Base-by-base conservation (phyloP, 306 rosid genomes). In the Lotus japonicus region DNA sequence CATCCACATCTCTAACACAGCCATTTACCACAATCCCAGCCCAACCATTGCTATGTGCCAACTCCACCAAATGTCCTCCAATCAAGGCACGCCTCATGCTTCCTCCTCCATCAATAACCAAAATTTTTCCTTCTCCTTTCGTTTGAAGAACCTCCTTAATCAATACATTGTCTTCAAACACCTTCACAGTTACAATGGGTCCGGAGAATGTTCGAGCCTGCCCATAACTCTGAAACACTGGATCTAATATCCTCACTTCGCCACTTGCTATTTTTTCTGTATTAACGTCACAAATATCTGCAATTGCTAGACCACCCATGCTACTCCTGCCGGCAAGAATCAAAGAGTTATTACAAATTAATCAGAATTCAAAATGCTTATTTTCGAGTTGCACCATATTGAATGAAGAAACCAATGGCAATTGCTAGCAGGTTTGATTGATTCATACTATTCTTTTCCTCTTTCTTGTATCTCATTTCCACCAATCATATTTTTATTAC, bases 1-100 rank as follows among this genome's bases (percentile, higher is more conserved):
- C 97, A 71, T 84, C 96, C 3, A 86, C 94, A 70, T 91, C 97
- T 80, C 97, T 86, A 53, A 91, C 39, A 78, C 97, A 91, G 0
- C 97, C 97, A 77, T 88, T 88, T 3, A 91, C 88, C 11, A 88
- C 86, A 36, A 91, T 76, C 2, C 96, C 97, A 1, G 81, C 58
- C 97, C 97, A 91, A 14, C 91, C 96, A 46, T 8, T 86, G 83
- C 36, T 78, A 0, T 78, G 76, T 26, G 76, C 86, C 44, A 74
- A 10, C 23, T 70, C 81, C 17, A 13, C 83, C 76, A 82, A 52
- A 51, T 82, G 74, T 64, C 86, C 86, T 19, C 86, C 86, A 10
- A 82, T 2, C 31, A 82, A 38, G 2, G 86, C 86, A 66, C 83
- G 74, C 51, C 80, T 74, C 80, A 53, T 52, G 78, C 86, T 82